A percentile compares a stretch with the other conserved stretches of the same genome.
phyloP scores from a whole-genome alignment of 129 eudicot species.

The Chrysanthemum seticuspe region DNA sequence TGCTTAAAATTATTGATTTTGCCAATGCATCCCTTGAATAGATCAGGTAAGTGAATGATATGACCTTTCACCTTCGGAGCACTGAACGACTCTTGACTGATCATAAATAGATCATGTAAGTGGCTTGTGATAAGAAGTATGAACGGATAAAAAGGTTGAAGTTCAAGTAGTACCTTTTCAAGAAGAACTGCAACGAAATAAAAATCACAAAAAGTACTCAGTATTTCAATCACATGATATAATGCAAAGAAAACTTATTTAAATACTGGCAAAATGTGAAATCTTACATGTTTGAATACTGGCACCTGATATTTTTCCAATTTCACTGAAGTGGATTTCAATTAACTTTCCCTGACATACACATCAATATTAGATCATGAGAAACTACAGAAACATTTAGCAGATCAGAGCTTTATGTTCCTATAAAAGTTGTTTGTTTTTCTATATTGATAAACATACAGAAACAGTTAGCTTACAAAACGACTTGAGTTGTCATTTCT shows the following conservation, averaged over 20 bases:
- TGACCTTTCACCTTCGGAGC: slow-evolving; percentile 90
- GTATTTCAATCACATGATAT: slow-evolving; percentile 18
- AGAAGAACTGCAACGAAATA: slow-evolving; percentile 32
- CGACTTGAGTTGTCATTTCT: slow-evolving; percentile 93
- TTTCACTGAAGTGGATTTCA: slow-evolving; percentile 88
- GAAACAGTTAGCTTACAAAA: slow-evolving; percentile 55
- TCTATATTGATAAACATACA: neutral
- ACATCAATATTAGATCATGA: neutral
- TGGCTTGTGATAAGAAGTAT: slow-evolving; percentile 9
- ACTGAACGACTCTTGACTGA: slow-evolving; percentile 94
- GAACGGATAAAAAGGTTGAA: slow-evolving; percentile 1
- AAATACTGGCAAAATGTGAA: slow-evolving; percentile 5
- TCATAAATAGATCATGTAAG: no score
- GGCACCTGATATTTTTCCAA: slow-evolving; percentile 93
- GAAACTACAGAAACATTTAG: neutral
- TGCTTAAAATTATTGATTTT: neutral
- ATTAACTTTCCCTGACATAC: slow-evolving; percentile 78
- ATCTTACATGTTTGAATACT: slow-evolving; percentile 88
- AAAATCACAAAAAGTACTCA: slow-evolving; percentile 26
- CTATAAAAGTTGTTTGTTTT: slow-evolving; percentile 13
- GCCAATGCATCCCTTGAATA: no score
- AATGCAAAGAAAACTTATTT: neutral
- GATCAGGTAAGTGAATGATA: no score
- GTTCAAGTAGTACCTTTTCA: slow-evolving; percentile 31
- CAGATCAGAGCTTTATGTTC: slow-evolving; percentile 15